These are phyloP conservation scores for Chrysosporium queenslandicum DNA, from an alignment of 2,329 filamentous ascomycete genomes.

Conservation along the genomic window DNA sequence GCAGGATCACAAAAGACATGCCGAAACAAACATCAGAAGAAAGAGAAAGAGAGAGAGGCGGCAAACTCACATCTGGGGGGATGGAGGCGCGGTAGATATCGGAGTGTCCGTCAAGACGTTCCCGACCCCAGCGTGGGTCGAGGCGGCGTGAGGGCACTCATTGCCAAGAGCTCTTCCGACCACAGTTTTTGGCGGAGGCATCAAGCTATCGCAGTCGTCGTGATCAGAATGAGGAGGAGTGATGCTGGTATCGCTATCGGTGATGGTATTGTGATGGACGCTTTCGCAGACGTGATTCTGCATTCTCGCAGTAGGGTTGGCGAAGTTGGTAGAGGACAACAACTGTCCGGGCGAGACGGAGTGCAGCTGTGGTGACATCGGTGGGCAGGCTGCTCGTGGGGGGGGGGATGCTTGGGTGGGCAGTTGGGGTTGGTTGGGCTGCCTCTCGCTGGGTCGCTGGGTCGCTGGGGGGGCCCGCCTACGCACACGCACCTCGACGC, in stretches of 20 bases:
- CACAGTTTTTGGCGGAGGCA: constrained; percentile 33
- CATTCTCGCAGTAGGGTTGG: constrained; percentile 19
- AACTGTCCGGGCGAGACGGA: constrained; percentile 43
- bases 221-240: constrained; percentile 7
- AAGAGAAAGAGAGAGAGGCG: constrained; percentile 17
- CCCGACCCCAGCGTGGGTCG: constrained; percentile 41
- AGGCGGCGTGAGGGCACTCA: constrained; percentile 30
- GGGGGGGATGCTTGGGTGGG: too few relatives aligned
- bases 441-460: too few relatives aligned
- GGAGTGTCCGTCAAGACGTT: constrained; percentile 53
- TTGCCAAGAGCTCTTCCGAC: constrained; percentile 36
- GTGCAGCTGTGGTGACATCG: constrained; percentile 38
- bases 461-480: too few relatives aligned
- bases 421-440: too few relatives aligned
- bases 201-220: constrained; percentile 23
- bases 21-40: background rate
- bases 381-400: too few relatives aligned
- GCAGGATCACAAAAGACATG: background rate
- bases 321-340: constrained; percentile 40
- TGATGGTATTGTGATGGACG: too few relatives aligned
- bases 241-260: constrained; percentile 19
- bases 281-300: constrained; percentile 13
- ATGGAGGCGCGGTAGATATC: constrained; percentile 51
- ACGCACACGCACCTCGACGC: too few relatives aligned
- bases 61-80: constrained; percentile 49